Evolutionary conservation across 2,329 filamentous ascomycete species (phyloP).

Genomic region (Penicillium griseofulvum): DNA sequence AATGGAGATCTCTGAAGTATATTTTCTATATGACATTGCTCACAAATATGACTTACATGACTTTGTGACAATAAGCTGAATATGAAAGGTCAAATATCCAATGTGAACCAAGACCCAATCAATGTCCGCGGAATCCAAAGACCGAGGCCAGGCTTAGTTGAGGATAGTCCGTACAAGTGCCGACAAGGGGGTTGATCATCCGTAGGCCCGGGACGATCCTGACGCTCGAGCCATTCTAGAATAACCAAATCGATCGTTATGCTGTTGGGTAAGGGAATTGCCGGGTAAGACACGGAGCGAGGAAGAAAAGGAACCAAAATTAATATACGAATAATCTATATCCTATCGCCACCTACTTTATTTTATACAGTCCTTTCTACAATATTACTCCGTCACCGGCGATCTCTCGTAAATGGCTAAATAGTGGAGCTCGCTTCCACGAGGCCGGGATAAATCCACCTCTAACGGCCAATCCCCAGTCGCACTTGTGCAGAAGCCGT

Average conservation of each 20-base stretch:
- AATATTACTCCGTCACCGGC: conserved; percentile 5
- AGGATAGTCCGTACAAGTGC: conserved; percentile 10
- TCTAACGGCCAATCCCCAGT: conserved; percentile 21
- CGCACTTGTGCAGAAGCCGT: conserved; percentile 18
- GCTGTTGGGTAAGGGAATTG: not conserved
- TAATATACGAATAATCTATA: not conserved
- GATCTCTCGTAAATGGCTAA: conserved; percentile 20
- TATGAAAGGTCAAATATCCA: not conserved
- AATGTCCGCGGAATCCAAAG: not conserved
- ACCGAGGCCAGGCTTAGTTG: not conserved
- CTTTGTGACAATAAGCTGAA: not conserved
- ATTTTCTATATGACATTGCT: not conserved
- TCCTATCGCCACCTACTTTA: not conserved
- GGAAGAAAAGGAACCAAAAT: not conserved
- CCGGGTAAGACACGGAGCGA: not conserved
- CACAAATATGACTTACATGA: not conserved
- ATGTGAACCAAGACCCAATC: conserved; percentile 6
- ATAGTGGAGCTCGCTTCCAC: conserved; percentile 28
- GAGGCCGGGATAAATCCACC: conserved; percentile 19
- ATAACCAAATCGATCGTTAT: not conserved
- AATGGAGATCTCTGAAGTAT: not conserved
- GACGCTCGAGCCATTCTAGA: conserved; percentile 6
- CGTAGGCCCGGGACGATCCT: conserved; percentile 8
- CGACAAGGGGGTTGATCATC: conserved; percentile 10
- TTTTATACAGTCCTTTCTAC: not conserved